These are phyloP conservation scores for Sarocladium strictum DNA, from an alignment of 2,329 filamentous ascomycete species.

Conservation along the genomic window DNA sequence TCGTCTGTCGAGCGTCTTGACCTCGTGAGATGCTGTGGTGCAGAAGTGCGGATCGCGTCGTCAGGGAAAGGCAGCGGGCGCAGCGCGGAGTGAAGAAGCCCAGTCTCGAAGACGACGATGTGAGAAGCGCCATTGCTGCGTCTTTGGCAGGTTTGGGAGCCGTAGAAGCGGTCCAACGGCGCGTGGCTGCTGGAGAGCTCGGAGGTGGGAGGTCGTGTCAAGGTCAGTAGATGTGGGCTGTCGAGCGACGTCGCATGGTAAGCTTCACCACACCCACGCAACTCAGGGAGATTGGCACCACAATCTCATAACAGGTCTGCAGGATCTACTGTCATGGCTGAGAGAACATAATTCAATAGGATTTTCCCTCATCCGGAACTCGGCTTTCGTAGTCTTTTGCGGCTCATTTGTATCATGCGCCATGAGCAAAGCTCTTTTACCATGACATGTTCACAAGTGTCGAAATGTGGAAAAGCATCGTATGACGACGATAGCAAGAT, in stretches of 20 bases:
- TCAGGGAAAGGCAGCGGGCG: background rate
- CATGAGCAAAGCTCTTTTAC: too few relatives aligned
- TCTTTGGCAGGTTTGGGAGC: slow-evolving; percentile 21
- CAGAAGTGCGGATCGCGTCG: background rate
- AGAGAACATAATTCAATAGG: too few relatives aligned
- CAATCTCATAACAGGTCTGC: too few relatives aligned
- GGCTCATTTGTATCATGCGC: too few relatives aligned
- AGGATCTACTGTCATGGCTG: too few relatives aligned
- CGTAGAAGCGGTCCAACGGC: slow-evolving; percentile 24
- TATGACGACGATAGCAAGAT: slow-evolving; percentile 8
- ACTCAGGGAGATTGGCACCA: background rate
- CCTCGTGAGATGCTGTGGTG: background rate
- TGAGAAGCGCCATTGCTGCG: slow-evolving; percentile 20
- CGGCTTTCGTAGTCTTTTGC: too few relatives aligned
- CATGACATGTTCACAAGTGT: too few relatives aligned
- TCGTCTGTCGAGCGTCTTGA: background rate
- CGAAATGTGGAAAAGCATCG: background rate
- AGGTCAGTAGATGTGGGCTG: background rate
- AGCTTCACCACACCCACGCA: too few relatives aligned
- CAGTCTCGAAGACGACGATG: background rate
- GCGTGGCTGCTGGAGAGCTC: background rate
- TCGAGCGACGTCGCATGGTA: background rate
- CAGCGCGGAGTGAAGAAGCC: background rate
- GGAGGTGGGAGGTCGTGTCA: background rate
- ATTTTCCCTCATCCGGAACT: too few relatives aligned